Conservation (phyloP, 306 rosid species). For the Cucurbita moschata region DNA sequence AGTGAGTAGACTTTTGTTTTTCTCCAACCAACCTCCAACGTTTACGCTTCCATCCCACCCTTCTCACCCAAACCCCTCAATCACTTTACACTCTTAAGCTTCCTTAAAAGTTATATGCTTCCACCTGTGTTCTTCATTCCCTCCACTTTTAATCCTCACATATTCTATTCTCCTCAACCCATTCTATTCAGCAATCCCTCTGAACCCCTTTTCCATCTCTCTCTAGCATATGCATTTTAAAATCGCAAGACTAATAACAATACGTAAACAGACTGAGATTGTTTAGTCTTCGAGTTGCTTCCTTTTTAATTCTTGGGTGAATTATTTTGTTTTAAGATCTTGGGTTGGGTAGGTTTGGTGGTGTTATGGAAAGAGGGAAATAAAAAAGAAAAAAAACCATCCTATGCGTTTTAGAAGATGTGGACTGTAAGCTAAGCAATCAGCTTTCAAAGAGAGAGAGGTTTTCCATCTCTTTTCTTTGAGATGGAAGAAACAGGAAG, state of each 20-base stretch:
- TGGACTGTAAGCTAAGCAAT: constrained; percentile 35
- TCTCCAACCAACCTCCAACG: background rate
- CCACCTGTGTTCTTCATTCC: background rate
- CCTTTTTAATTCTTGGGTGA: background rate
- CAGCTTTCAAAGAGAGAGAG: constrained; percentile 5
- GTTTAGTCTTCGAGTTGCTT: too few relatives aligned
- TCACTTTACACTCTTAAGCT: background rate
- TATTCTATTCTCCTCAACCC: too few relatives aligned
- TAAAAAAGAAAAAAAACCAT: background rate
- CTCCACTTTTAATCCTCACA: too few relatives aligned
- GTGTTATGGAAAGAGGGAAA: background rate
- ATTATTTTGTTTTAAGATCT: background rate
- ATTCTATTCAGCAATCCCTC: too few relatives aligned
- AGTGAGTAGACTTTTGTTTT: background rate
- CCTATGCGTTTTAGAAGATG: background rate
- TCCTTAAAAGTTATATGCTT: background rate
- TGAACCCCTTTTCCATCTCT: too few relatives aligned
- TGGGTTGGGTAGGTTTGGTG: background rate
- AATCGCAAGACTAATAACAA: too few relatives aligned
- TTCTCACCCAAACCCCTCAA: background rate
- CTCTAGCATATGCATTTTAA: too few relatives aligned
- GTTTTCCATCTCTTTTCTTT: constrained; percentile 5
- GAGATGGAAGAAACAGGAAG: constrained; percentile 13
- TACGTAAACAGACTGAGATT: too few relatives aligned
- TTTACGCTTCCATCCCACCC: background rate